Conservation (phyloP, 2,329 filamentous ascomycete genomes). For the Phyllachora maydis region DNA sequence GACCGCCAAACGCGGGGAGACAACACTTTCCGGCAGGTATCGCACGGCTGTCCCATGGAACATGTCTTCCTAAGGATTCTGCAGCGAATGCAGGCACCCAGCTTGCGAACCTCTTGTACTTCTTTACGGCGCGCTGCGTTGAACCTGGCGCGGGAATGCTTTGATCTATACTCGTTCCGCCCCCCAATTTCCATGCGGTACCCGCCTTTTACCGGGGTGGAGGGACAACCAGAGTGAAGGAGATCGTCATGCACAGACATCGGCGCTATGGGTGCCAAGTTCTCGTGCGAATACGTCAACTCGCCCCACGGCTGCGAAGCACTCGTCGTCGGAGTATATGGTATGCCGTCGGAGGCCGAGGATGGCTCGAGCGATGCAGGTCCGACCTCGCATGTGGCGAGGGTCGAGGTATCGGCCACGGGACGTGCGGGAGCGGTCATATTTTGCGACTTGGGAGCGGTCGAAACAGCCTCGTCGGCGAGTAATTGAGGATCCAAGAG, state of each 20-base stretch:
- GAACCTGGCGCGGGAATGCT: slow-evolving; percentile 35
- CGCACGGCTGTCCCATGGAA: slow-evolving; percentile 40
- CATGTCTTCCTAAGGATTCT: slow-evolving; percentile 46
- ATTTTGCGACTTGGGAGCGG: too few species aligned
- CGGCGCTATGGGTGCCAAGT: too few species aligned
- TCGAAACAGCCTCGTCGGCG: slow-evolving; percentile 6
- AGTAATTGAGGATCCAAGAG: slow-evolving; percentile 27
- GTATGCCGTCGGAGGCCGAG: too few species aligned
- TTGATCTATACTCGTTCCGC: slow-evolving; percentile 22
- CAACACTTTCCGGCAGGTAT: slow-evolving; percentile 41
- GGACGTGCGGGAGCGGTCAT: too few species aligned
- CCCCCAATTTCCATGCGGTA: slow-evolving; percentile 29
- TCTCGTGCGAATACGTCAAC: slow-evolving; percentile 25
- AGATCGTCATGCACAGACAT: too few species aligned
- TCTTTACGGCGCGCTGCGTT: slow-evolving; percentile 37
- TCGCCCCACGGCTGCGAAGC: slow-evolving; percentile 27
- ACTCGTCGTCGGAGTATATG: slow-evolving; percentile 4
- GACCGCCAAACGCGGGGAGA: slow-evolving; percentile 44
- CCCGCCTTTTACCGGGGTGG: slow-evolving; percentile 20
- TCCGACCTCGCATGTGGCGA: too few species aligned
- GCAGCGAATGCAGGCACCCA: slow-evolving; percentile 45
- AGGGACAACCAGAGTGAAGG: too few species aligned
- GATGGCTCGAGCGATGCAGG: too few species aligned
- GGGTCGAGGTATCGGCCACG: too few species aligned
- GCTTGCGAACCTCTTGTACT: slow-evolving; percentile 42